Conservation (phyloP, 805 yeast genomes). For the Lachancea lanzarotensis region DNA sequence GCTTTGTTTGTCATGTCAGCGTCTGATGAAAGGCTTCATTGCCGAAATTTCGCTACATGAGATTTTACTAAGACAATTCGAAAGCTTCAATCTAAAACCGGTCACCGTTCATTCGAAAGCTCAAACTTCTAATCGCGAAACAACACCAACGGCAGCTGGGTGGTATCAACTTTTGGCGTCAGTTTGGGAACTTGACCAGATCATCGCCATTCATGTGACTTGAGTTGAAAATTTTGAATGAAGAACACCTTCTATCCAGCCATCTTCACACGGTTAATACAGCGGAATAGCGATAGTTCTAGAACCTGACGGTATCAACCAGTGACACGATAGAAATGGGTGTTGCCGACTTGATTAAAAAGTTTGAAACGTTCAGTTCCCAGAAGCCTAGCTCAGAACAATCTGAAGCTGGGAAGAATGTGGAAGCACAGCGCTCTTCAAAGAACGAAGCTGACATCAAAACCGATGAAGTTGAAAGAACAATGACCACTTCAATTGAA, state of each 20-base stretch:
- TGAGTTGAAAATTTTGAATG: not conserved
- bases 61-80: too few species aligned
- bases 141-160: too few species aligned
- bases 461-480: too few species aligned
- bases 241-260: not conserved
- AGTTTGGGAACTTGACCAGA: too few species aligned
- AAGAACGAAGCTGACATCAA: conserved; percentile 34
- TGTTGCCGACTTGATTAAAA: conserved; percentile 34
- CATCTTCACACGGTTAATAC: not conserved
- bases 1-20: conserved; percentile 12
- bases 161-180: too few species aligned
- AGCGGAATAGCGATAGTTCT: not conserved
- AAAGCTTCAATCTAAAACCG: too few species aligned
- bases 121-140: not conserved
- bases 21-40: not conserved
- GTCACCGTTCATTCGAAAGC: too few species aligned
- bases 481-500: too few species aligned
- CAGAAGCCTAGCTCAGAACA: conserved; percentile 1
- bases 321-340: conserved; percentile 23
- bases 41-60: not conserved
- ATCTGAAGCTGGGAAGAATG: not conserved
- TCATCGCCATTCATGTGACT: not conserved
- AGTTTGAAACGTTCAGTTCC: conserved; percentile 28
- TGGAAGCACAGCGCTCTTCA: too few species aligned
- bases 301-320: too few species aligned